Evolutionary conservation across 2,329 filamentous ascomycete species (phyloP).

Genomic region (Diaporthe ilicicola): DNA sequence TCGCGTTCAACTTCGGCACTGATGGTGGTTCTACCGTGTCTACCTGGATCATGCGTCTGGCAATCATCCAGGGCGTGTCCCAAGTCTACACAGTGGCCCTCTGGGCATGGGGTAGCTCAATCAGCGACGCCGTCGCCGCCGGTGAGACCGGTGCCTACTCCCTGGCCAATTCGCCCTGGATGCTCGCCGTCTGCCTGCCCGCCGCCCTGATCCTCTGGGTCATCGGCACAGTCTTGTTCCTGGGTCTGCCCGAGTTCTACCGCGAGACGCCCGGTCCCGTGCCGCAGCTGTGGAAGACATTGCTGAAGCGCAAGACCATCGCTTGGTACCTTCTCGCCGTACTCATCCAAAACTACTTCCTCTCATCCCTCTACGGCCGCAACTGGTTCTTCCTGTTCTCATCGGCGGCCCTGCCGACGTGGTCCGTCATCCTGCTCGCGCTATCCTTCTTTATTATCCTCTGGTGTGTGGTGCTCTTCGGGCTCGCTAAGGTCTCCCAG

Average conservation of each 20-base stretch:
- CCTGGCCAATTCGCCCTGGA: conserved; percentile 39
- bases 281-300: conserved; percentile 67
- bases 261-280: conserved; percentile 67
- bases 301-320: conserved; percentile 68
- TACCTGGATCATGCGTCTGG: conserved; percentile 73
- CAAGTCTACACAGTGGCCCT: conserved; percentile 69
- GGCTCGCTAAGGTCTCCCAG: conserved; percentile 61
- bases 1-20: conserved; percentile 71
- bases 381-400: conserved; percentile 67
- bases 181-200: conserved; percentile 60
- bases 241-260: conserved; percentile 71
- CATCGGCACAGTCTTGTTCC: conserved; percentile 61
- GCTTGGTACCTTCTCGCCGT: conserved; percentile 70
- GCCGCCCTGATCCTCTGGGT: conserved; percentile 64
- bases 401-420: conserved; percentile 60
- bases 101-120: conserved; percentile 70
- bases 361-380: conserved; percentile 69
- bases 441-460: conserved; percentile 61
- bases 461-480: conserved; percentile 60
- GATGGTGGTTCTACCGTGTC: conserved; percentile 69
- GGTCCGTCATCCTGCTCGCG: conserved; percentile 63
- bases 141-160: conserved; percentile 42
- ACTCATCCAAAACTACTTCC: conserved; percentile 70
- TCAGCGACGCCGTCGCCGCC: conserved; percentile 50
- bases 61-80: conserved; percentile 70